Percentiles rank a stretch among this genome's conserved stretches.
phyloP scores from a whole-genome alignment of 2,329 filamentous ascomycete genomes.

The Rhynchosporium graminicola region DNA sequence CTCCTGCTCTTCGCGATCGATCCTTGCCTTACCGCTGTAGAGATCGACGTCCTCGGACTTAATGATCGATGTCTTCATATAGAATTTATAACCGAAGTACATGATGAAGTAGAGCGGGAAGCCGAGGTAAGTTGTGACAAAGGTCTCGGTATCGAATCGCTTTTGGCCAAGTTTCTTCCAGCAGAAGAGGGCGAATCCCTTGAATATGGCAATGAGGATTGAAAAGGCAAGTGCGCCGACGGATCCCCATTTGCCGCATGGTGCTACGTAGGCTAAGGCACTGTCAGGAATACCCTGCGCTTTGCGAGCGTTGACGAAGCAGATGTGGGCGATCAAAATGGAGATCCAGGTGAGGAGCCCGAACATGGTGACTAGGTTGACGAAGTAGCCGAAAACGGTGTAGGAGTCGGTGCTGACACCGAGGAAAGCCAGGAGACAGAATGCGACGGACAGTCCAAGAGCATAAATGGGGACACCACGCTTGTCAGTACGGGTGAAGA shows the following conservation, averaged over 20 bases:
- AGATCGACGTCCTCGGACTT: conserved; percentile 54
- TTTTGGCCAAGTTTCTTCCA: conserved; percentile 56
- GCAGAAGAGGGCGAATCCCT: conserved; percentile 73
- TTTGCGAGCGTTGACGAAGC: conserved; percentile 61
- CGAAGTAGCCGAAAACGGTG: conserved; percentile 69
- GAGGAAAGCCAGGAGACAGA: conserved; percentile 69
- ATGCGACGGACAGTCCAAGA: conserved; percentile 46
- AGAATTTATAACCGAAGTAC: conserved; percentile 56
- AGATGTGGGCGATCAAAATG: conserved; percentile 68
- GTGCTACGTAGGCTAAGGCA: conserved; percentile 64
- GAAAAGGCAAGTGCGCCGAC: conserved; percentile 69
- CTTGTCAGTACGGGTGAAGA: conserved; percentile 58
- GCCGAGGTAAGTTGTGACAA: conserved; percentile 63
- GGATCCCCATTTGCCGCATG: conserved; percentile 71
- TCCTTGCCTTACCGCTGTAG: conserved; percentile 57
- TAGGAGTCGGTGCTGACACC: conserved; percentile 59
- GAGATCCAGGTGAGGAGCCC: conserved; percentile 44
- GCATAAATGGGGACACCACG: conserved; percentile 53
- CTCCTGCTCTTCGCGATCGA: conserved; percentile 58
- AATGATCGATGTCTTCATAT: conserved; percentile 47
- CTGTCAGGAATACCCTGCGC: conserved; percentile 59
- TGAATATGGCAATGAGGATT: conserved; percentile 73
- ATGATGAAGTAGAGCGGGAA: conserved; percentile 63
- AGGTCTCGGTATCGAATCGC: conserved; percentile 63
- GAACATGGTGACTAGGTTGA: conserved; percentile 57